phyloP scores from a whole-genome alignment of 2,329 filamentous ascomycete genomes.

The Neofusicoccum sp. region DNA sequence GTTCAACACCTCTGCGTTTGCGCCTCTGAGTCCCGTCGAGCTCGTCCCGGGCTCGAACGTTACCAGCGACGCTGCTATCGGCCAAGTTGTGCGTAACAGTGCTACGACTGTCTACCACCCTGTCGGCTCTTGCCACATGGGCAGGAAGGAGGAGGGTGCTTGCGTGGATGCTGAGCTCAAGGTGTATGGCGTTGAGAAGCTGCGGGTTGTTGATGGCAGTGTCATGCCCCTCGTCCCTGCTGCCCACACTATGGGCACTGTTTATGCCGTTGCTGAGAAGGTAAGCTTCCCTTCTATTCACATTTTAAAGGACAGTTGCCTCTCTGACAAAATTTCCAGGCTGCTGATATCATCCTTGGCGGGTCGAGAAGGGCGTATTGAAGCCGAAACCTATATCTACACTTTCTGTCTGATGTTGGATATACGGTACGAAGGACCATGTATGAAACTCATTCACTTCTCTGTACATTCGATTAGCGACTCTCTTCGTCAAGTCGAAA shows the following conservation, averaged over 20 bases:
- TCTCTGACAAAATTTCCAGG: too few species aligned
- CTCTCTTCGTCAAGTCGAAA: too few species aligned
- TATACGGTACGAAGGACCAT: not conserved
- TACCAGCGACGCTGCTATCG: slow-evolving; percentile 27
- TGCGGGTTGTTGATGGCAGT: slow-evolving; percentile 27
- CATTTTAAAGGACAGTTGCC: too few species aligned
- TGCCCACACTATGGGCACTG: slow-evolving; percentile 17
- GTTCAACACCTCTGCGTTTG: slow-evolving; percentile 20
- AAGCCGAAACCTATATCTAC: too few species aligned
- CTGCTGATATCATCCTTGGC: not conserved
- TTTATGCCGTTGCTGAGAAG: slow-evolving; percentile 29
- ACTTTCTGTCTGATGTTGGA: not conserved
- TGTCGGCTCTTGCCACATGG: slow-evolving; percentile 30
- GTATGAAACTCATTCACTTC: not conserved
- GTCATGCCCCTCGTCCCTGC: slow-evolving; percentile 22
- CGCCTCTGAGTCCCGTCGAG: slow-evolving; percentile 26
- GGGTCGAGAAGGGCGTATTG: too few species aligned
- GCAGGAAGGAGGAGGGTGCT: slow-evolving; percentile 27
- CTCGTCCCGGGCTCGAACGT: slow-evolving; percentile 25
- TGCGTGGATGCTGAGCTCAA: slow-evolving; percentile 29
- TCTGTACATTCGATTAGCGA: too few species aligned
- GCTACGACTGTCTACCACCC: slow-evolving; percentile 32
- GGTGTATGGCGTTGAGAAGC: slow-evolving; percentile 28
- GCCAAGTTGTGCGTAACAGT: slow-evolving; percentile 20
- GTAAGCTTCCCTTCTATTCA: too few species aligned